phyloP scores from a whole-genome alignment of 2,329 filamentous ascomycete genomes.

The Fusarium sp. region DNA sequence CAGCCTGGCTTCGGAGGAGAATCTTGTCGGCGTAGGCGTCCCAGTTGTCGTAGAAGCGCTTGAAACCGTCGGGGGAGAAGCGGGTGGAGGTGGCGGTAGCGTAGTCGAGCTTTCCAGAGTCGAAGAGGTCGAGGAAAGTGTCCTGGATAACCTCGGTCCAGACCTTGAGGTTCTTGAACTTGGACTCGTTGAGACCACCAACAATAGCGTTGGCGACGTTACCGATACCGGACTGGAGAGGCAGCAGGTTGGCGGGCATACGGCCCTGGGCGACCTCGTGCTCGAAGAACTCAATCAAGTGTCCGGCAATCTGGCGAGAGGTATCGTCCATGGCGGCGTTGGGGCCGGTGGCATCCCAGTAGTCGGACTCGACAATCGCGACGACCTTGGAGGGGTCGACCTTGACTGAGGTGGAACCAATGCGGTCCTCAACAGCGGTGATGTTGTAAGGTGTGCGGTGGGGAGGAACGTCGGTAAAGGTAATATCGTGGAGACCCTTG shows the following conservation, averaged over 20 bases:
- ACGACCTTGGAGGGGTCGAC: conserved; percentile 87
- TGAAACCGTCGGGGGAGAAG: conserved; percentile 91
- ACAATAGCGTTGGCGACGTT: conserved; percentile 95
- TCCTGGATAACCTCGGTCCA: conserved; percentile 96
- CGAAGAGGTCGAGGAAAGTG: conserved; percentile 92
- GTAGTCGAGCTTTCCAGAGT: conserved; percentile 87
- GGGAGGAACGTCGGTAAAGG: conserved; percentile 86
- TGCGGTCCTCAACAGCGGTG: conserved; percentile 86
- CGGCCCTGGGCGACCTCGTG: conserved; percentile 85
- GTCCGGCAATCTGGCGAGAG: conserved; percentile 78
- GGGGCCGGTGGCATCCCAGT: conserved; percentile 78
- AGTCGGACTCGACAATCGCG: conserved; percentile 86
- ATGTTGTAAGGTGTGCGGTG: conserved; percentile 86
- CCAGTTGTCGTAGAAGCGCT: conserved; percentile 90
- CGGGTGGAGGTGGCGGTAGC: conserved; percentile 91
- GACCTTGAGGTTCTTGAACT: conserved; percentile 89
- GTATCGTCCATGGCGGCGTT: conserved; percentile 81
- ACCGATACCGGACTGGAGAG: conserved; percentile 88
- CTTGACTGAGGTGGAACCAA: conserved; percentile 84
- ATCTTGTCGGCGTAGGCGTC: conserved; percentile 83
- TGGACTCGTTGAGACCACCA: conserved; percentile 81
- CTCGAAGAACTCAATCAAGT: conserved; percentile 86
- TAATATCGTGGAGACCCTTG: conserved; percentile 91
- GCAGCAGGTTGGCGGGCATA: conserved; percentile 80
- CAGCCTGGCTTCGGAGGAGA: conserved; percentile 86